Evolutionary conservation across 176 grass and related monocot genomes (phyloP).

Genomic region (Avena sativa): DNA sequence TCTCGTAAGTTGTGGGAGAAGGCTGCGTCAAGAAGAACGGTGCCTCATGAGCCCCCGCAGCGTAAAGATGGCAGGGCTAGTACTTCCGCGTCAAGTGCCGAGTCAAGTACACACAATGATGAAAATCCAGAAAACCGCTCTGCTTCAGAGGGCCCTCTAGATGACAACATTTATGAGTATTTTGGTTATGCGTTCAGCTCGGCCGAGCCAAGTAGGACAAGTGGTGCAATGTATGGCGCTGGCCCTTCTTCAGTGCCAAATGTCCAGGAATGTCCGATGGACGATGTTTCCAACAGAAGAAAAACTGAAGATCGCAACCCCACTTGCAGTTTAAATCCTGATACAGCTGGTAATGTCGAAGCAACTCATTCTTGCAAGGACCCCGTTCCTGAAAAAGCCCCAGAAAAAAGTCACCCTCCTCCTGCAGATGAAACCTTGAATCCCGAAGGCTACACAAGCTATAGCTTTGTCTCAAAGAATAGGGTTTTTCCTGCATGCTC

Average conservation of each 20-base stretch:
- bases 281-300: slow-evolving; percentile 27
- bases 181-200: slow-evolving; percentile 20
- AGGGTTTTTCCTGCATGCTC: slow-evolving; percentile 46
- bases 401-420: slow-evolving; percentile 36
- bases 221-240: slow-evolving; percentile 18
- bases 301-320: slow-evolving; percentile 9
- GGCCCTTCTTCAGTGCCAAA: slow-evolving; percentile 42
- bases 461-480: slow-evolving; percentile 28
- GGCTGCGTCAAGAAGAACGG: slow-evolving; percentile 66
- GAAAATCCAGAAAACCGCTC: neutral
- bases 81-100: slow-evolving; percentile 46
- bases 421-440: neutral
- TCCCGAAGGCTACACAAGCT: neutral
- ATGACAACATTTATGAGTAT: slow-evolving; percentile 26
- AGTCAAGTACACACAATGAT: slow-evolving; percentile 33
- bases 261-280: slow-evolving; percentile 25
- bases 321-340: slow-evolving; percentile 19
- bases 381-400: slow-evolving; percentile 17
- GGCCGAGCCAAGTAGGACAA: slow-evolving; percentile 27
- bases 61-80: slow-evolving; percentile 31
- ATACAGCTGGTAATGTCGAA: slow-evolving; percentile 14
- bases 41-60: slow-evolving; percentile 22
- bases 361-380: neutral
- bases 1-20: slow-evolving; percentile 73
- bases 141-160: slow-evolving; percentile 8